Evolutionary conservation across 257 asterid species (phyloP), one percentile per base, ranked within the genome.

Genomic region (Verbena officinalis): DNA sequence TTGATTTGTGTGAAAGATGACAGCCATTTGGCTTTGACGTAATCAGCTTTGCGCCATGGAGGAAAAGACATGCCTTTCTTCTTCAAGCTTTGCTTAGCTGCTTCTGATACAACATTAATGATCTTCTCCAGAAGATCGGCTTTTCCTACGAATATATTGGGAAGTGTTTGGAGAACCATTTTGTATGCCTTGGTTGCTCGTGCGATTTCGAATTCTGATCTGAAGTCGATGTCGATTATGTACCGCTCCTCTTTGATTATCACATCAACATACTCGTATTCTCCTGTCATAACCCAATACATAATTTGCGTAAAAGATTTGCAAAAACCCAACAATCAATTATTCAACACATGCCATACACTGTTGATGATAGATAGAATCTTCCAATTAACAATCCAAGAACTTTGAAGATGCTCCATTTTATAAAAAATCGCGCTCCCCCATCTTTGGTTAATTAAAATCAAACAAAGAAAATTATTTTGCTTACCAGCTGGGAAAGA

Each of bases 21-120:
- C 43, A 86, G 77, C 91, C 95, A 87, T 67, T 87, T 87, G 49
- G 89, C 76, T 73, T 76, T 82, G 16, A 87, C 81, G 30, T 87
- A 87, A 27, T 80, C 86, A 3, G 83, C 77, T 72, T 60, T 84
- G 22, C 92, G 89, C 95, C 95, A 87, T 0, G 92, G 95, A 4
- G 95, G 92, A 39, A 74, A 50, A 13, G 85, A 82, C 95, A 87
- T 82, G 10, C 95, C 93, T 71, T 79, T 87, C 79, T 82, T 87
- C 81, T 68, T 83, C 76, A 87, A 67, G 70, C 90, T 87, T 54
- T 58, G 88, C 53, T 70, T 82, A 38, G 86, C 88, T 24, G 92
- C 84, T 14, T 82, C 92, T 0, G 88, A 77, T 33, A 75, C 88
- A 19, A 79, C 40, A 53, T 54, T 33, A 11, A 87, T 74, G 36